Evolutionary conservation across 805 yeast species (phyloP), one percentile per base, ranked within the genome.

Genomic region (Zygosaccharomyces pseudorouxii): DNA sequence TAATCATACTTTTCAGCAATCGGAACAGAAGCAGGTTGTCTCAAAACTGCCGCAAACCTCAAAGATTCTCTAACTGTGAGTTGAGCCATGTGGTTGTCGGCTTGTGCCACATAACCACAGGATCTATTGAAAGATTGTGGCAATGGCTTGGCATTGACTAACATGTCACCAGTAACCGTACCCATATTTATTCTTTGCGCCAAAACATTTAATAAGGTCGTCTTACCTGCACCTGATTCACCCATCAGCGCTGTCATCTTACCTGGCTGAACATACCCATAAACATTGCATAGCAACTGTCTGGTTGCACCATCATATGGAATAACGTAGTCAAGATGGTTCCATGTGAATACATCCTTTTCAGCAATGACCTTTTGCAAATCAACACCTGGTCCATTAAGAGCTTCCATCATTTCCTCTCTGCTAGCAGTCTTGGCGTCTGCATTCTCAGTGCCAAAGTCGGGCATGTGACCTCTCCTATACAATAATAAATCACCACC

Each of bases 191-290:
- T 78, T 65, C 92, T 77, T 60, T 82, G 86, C 19, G 89, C 82
- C 51, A 86, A 74, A 55, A 83, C 82, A 65, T 85, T 84, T 57
- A 86, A 72, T 49, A 85, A 71, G 2, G 92, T 86, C 22, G 93
- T 85, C 61, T 85, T 85, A 71, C 93, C 93, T 40, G 93, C 93
- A 71, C 93, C 93, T 29, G 92, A 85, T 46, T 84, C 86, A 60
- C 93, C 93, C 90, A 85, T 84, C 50, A 85, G 72, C 4, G 92
- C 92, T 37, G 90, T 84, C 66, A 85, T 72, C 49, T 86, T 84
- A 58, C 92, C 92, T 16, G 92, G 92, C 60, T 81, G 81, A 47
- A 84, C 88, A 74, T 81, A 85, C 43, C 92, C 92, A 58, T 77
- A 79, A 41, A 80, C 78, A 58, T 73, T 71, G 53, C 75, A 69